Percentiles rank a stretch among this genome's conserved stretches.
Evolutionary conservation across 257 asterid genomes (phyloP).

Genomic region (Hygrophila difformis): DNA sequence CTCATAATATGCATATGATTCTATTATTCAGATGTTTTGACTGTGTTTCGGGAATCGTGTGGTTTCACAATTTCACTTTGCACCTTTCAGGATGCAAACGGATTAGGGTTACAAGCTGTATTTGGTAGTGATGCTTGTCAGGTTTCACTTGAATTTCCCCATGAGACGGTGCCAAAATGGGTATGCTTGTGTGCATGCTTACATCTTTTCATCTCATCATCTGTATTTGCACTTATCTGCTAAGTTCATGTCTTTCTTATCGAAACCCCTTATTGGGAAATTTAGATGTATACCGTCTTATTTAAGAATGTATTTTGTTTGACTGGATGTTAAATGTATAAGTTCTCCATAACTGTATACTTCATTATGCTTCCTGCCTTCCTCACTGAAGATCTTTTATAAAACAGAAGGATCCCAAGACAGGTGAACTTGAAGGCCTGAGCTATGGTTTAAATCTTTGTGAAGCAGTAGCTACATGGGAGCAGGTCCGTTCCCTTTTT

Average conservation of each 20-base stretch:
- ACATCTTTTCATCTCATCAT: neutral
- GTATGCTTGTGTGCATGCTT: constrained; percentile 31
- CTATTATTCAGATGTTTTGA: neutral
- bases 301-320: neutral
- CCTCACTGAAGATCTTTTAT: constrained; percentile 18
- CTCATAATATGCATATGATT: neutral
- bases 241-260: too few species aligned
- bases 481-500: constrained; percentile 63
- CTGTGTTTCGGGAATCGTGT: too few species aligned
- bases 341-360: neutral
- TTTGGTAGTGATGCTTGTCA: constrained; percentile 58
- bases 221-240: neutral
- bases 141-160: constrained; percentile 58
- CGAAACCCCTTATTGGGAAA: too few species aligned
- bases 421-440: constrained; percentile 89
- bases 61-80: constrained; percentile 9
- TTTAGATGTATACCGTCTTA: neutral
- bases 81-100: constrained; percentile 75
- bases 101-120: constrained; percentile 85
- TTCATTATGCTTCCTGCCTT: constrained; percentile 17
- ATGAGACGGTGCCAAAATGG: constrained; percentile 84
- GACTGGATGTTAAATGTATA: neutral
- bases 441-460: constrained; percentile 64
- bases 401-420: constrained; percentile 87
- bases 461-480: constrained; percentile 99